Base-by-base conservation (phyloP, 2,329 filamentous ascomycete genomes). In the Diatrype stigma region DNA sequence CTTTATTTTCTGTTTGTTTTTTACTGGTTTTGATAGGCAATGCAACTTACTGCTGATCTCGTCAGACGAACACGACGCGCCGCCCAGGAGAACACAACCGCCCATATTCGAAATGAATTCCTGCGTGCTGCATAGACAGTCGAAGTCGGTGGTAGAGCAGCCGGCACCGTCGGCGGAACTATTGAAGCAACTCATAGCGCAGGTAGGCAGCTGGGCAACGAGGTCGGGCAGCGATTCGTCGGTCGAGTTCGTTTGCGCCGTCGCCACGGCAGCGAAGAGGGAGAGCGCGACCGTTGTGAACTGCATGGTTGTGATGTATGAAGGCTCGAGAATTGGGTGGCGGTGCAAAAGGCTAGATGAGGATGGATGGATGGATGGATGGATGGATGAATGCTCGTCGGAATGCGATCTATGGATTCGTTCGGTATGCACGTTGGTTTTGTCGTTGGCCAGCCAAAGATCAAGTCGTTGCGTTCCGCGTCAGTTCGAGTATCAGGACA, bases 61-160 rank as follows among this genome's bases (percentile, higher is more conserved):
- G 12, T 60, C 54, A 3, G 38, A n/a, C 0, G 52, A 47, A 32
- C 65, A 67, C 1, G 45, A 67, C 1, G 45, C 42, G 1, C 47
- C 34, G 14, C 52, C 6, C 21, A 59, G 21, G 10, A 49, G 32
- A 12, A 66, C 49, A 40, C 65, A 68, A 6, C 46, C 19, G 7
- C 32, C 51, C 34, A 65, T 60, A 49, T 45, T 52, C 10, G 26
- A 38, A 52, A 63, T 57, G 51, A 67, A 66, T 2, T 49, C n/a
- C 16, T 46, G n/a, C 42, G 57, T 59, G 8, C 56, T 57, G 55
- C 66, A 68, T 34, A 68, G 56, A 46, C 66, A 68, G 2, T 37
- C 16, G 47, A 68, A 66, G 40, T 68, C 65, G 8, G 59, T 61
- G 2, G 56, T 47, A 3, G 54, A 47, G 56, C 66, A 68, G 2